These are phyloP conservation scores for Pseudogymnoascus sp. DNA, from an alignment of 2,329 filamentous ascomycete genomes.

Conservation along the genomic window DNA sequence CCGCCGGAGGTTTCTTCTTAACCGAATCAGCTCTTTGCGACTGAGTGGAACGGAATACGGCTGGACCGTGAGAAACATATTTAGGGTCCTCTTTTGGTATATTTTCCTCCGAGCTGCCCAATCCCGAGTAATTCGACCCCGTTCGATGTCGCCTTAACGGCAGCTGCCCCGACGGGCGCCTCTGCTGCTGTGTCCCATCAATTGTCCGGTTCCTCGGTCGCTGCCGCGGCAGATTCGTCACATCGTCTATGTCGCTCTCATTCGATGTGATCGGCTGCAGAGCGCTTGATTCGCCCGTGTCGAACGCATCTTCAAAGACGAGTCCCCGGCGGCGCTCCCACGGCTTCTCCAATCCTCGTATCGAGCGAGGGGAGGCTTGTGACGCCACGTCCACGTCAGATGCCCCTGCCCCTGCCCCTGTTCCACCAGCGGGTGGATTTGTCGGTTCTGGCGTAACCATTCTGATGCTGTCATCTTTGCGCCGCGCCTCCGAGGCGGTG, in stretches of 20 bases:
- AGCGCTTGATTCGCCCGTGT: constrained; percentile 28
- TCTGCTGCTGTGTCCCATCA: constrained; percentile 44
- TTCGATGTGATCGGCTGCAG: not conserved
- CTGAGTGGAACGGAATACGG: constrained; percentile 18
- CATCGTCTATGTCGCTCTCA: not conserved
- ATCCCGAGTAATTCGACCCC: not conserved
- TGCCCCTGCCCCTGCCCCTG: constrained; percentile 2
- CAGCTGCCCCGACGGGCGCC: not conserved
- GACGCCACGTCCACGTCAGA: constrained; percentile 25
- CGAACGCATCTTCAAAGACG: constrained; percentile 52
- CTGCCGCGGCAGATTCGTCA: not conserved
- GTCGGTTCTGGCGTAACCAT: constrained; percentile 4
- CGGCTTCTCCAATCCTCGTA: constrained; percentile 35
- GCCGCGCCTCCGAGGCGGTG: constrained; percentile 56
- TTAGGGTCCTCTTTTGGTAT: not conserved
- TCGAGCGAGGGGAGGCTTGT: constrained; percentile 41
- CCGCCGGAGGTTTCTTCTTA: not conserved
- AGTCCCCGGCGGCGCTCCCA: constrained; percentile 45
- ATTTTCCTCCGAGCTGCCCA: not conserved
- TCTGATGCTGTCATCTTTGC: constrained; percentile 42
- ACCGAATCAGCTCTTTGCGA: not conserved
- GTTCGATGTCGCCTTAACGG: not conserved
- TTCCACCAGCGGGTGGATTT: not conserved
- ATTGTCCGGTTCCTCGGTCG: constrained; percentile 37
- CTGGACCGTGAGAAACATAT: constrained; percentile 31